Evolutionary conservation across 805 yeast genomes (phyloP).

Genomic region (Lipomyces kockii): DNA sequence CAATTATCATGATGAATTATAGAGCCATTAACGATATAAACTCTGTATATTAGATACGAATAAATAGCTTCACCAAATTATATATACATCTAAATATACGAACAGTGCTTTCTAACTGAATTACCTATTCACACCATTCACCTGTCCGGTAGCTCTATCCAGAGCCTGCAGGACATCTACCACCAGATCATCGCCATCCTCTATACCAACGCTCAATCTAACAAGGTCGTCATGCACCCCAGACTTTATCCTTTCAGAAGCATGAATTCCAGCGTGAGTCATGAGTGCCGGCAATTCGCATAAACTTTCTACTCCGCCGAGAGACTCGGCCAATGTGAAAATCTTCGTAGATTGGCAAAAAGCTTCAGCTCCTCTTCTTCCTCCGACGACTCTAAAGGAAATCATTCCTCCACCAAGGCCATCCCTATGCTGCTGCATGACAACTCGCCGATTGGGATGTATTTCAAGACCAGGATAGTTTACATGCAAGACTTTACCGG

Average conservation of each 20-base stretch:
- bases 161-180: slow-evolving; percentile 75
- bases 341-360: slow-evolving; percentile 75
- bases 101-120: background rate
- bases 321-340: slow-evolving; percentile 85
- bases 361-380: slow-evolving; percentile 72
- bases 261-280: slow-evolving; percentile 92
- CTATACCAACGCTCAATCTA: slow-evolving; percentile 86
- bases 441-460: slow-evolving; percentile 56
- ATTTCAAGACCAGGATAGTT: slow-evolving; percentile 82
- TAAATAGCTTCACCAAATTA: background rate
- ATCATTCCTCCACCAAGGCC: slow-evolving; percentile 92
- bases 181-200: slow-evolving; percentile 76
- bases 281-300: slow-evolving; percentile 87
- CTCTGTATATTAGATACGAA: background rate
- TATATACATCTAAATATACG: background rate
- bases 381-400: slow-evolving; percentile 84
- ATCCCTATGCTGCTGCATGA: slow-evolving; percentile 75
- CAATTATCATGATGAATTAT: slow-evolving; percentile 47
- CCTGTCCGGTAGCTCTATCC: slow-evolving; percentile 43
- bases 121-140: background rate
- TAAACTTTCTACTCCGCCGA: slow-evolving; percentile 87
- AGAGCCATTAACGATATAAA: background rate
- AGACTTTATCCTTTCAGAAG: slow-evolving; percentile 68
- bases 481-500: slow-evolving; percentile 63
- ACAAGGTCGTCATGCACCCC: slow-evolving; percentile 84